These are phyloP conservation scores for Thymus mandschuricus DNA, from an alignment of 257 asterid genomes.

Conservation along the genomic window DNA sequence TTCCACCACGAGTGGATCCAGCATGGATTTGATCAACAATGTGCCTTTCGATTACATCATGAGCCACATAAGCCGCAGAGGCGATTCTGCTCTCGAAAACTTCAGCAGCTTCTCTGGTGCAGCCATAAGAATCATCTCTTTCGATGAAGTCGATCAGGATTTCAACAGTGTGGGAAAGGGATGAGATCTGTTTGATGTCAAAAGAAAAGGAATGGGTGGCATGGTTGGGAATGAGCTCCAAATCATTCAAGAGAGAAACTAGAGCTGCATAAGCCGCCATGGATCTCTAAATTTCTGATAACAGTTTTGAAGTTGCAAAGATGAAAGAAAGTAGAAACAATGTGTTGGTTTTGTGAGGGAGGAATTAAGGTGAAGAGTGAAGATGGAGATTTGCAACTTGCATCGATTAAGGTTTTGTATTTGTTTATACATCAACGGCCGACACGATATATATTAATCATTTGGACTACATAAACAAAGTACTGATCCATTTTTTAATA, in stretches of 20 bases:
- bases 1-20: no score
- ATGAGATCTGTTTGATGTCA: not conserved
- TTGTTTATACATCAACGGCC: no score
- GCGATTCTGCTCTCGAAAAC: not conserved
- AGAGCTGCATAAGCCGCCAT: not conserved
- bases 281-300: no score
- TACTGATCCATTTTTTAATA: no score
- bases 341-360: no score
- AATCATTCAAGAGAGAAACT: not conserved
- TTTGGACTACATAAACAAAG: no score
- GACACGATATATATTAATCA: no score
- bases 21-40: not conserved
- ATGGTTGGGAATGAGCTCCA: not conserved
- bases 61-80: not conserved
- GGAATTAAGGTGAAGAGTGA: no score
- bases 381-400: no score
- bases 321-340: no score
- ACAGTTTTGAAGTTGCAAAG: no score
- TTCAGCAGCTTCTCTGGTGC: not conserved
- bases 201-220: not conserved
- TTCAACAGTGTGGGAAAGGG: not conserved
- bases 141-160: not conserved
- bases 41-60: not conserved
- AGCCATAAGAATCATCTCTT: not conserved
- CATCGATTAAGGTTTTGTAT: no score